These are phyloP conservation scores for Takakia lepidozioides DNA, from an alignment of 225 moss, liverwort and hornwort genomes.

Conservation along the genomic window DNA sequence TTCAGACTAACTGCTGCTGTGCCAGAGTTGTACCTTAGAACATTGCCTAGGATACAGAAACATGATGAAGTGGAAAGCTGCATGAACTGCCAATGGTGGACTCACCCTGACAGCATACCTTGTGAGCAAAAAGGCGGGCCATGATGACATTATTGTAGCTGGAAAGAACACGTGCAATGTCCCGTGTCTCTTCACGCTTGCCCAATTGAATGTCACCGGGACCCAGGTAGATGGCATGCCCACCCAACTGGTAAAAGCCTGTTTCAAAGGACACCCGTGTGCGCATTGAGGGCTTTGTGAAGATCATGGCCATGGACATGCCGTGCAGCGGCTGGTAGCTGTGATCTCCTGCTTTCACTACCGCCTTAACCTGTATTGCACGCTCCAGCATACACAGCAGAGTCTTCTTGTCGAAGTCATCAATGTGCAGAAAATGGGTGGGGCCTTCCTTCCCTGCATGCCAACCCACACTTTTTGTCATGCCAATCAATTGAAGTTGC, in stretches of 20 bases:
- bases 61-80: too few species aligned
- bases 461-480: too few species aligned
- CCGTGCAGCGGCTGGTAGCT: constrained; percentile 84
- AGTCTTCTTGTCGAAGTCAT: constrained; percentile 77
- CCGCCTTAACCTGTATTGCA: constrained; percentile 75
- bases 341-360: constrained; percentile 69
- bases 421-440: constrained; percentile 85
- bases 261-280: constrained; percentile 98
- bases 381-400: constrained; percentile 63
- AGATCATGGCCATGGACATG: constrained; percentile 94
- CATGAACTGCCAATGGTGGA: too few species aligned
- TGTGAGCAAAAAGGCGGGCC: constrained; percentile 93
- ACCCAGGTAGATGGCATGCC: constrained; percentile 86
- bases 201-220: constrained; percentile 96
- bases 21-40: too few species aligned
- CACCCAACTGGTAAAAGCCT: constrained; percentile 81
- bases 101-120: constrained; percentile 36
- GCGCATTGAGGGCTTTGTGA: constrained; percentile 94
- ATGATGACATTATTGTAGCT: constrained; percentile 88
- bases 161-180: constrained; percentile 90
- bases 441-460: constrained; percentile 33
- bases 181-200: constrained; percentile 92
- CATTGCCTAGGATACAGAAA: too few species aligned
- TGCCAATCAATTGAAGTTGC: too few species aligned
- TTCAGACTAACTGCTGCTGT: too few species aligned